A percentile compares a stretch with the other conserved stretches of the same genome.
phyloP scores from a whole-genome alignment of 1,139 yeast genomes.

The Pichia sp. region DNA sequence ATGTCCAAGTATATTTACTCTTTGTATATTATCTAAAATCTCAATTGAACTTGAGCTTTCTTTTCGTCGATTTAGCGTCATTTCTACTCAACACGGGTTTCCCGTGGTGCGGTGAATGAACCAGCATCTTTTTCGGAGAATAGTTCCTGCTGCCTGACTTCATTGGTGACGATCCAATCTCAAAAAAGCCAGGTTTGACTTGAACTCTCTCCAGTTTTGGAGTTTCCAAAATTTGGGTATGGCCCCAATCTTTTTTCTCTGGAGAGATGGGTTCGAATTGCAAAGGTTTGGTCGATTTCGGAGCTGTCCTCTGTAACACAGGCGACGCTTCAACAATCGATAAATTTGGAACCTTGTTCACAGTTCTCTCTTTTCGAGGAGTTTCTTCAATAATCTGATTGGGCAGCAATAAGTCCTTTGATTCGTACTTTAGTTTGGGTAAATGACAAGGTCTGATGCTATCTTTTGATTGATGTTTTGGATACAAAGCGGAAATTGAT shows the following conservation, averaged over 20 bases:
- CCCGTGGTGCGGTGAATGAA: no score
- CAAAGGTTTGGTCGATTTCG: no score
- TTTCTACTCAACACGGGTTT: no score
- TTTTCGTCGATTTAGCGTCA: background rate
- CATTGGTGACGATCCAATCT: conserved; percentile 14
- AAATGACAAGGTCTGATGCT: no score
- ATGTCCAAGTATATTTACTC: conserved; percentile 15
- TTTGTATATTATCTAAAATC: conserved; percentile 9
- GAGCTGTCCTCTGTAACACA: background rate
- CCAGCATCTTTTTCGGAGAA: no score
- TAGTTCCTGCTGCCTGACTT: background rate
- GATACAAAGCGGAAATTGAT: no score
- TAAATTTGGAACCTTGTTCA: background rate
- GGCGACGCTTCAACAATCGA: background rate
- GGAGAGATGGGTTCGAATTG: no score
- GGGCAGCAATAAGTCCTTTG: background rate
- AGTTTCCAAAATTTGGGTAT: conserved; percentile 6
- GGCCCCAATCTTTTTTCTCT: no score
- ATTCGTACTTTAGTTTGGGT: background rate
- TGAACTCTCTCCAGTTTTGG: conserved; percentile 10
- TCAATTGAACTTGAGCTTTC: background rate
- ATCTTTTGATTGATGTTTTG: no score
- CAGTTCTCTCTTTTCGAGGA: conserved; percentile 7
- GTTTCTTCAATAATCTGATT: conserved; percentile 18
- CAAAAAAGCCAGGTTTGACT: conserved; percentile 12